Percentiles rank a stretch among this genome's conserved stretches.
Conservation (phyloP, 495 filamentous ascomycete species). For the Parmelia sp. region DNA sequence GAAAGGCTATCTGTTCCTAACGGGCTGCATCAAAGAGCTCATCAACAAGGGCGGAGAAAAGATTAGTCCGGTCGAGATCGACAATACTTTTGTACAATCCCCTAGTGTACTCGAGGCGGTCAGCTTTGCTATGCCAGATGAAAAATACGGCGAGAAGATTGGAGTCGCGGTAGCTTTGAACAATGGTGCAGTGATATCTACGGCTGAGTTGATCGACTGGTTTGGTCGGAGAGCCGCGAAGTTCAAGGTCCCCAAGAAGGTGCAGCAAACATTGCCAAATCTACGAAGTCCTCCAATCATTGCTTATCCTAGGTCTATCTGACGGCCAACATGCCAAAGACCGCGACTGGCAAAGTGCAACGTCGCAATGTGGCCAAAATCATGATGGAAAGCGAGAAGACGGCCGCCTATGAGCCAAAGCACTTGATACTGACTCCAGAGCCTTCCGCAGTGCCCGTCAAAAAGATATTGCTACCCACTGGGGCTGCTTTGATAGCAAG, state of each 20-base stretch:
- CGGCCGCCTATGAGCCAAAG: too few species aligned
- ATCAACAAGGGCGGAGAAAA: slow-evolving; percentile 1
- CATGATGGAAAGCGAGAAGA: too few species aligned
- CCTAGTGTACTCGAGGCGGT: background rate
- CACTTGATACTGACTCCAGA: too few species aligned
- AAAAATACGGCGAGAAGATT: background rate
- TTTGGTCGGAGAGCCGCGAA: background rate
- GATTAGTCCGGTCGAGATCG: background rate
- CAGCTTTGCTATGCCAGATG: background rate
- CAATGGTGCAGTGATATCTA: background rate
- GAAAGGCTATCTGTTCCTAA: slow-evolving; percentile 1
- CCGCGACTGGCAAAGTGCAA: too few species aligned
- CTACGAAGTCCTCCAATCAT: too few species aligned
- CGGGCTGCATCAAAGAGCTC: slow-evolving; percentile 1
- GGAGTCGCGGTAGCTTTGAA: background rate
- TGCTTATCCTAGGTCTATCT: too few species aligned
- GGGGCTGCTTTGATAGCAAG: too few species aligned
- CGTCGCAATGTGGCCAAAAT: too few species aligned
- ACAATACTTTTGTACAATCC: background rate
- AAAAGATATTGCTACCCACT: too few species aligned
- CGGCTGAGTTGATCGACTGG: background rate
- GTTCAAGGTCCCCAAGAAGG: background rate
- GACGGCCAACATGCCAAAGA: too few species aligned
- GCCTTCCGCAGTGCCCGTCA: too few species aligned
- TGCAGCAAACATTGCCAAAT: too few species aligned